A percentile compares a stretch with the other conserved stretches of the same genome.
Evolutionary conservation across 345 rosid species (phyloP).

Genomic region (Brassica incana): DNA sequence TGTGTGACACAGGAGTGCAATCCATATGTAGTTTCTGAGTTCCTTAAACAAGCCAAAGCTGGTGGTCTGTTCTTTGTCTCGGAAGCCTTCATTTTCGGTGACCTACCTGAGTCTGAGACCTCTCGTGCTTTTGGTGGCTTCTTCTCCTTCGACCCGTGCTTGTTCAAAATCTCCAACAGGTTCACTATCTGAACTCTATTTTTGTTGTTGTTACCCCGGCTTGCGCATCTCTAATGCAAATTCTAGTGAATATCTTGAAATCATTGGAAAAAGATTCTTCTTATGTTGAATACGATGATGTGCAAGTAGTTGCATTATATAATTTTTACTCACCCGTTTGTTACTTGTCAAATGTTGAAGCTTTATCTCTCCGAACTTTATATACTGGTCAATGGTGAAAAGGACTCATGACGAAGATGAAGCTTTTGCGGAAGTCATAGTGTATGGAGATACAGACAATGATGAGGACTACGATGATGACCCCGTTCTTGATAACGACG

Average conservation of each 20-base stretch:
- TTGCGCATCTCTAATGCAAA: background rate
- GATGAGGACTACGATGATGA: background rate
- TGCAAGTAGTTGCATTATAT: background rate
- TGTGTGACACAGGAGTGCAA: conserved; percentile 44
- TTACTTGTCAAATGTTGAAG: background rate
- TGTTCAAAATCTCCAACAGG: background rate
- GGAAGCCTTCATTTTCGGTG: conserved; percentile 50
- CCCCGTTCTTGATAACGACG: background rate
- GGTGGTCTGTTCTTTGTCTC: conserved; percentile 55
- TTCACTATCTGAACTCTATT: background rate
- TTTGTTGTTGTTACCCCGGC: background rate
- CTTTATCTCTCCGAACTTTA: background rate
- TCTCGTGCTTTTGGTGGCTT: conserved; percentile 34
- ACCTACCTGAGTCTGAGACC: conserved; percentile 55
- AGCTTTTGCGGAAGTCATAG: background rate
- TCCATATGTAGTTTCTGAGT: conserved; percentile 69
- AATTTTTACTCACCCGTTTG: background rate
- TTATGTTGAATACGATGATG: background rate
- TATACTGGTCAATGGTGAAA: background rate
- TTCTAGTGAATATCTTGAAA: background rate
- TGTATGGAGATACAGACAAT: background rate
- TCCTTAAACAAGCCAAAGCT: conserved; percentile 76
- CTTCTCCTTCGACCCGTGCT: background rate
- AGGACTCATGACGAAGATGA: background rate
- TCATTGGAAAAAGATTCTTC: too few species aligned